Evolutionary conservation across 768 basidiomycete species (phyloP).

Genomic region (Boletus rex-veris): DNA sequence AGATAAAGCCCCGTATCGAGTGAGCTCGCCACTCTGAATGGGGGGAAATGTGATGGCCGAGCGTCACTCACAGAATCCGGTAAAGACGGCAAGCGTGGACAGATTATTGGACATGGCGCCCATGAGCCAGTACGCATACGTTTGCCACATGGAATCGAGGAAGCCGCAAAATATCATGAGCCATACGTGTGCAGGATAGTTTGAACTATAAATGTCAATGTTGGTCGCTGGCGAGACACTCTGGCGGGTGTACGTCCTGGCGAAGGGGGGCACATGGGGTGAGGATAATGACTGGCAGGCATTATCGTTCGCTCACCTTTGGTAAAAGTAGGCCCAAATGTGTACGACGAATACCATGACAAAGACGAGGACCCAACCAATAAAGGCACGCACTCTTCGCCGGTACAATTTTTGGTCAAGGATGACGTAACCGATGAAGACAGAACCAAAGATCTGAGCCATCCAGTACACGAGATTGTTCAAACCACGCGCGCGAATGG

Average conservation of each 20-base stretch:
- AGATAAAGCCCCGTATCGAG: no score
- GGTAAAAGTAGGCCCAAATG: slow-evolving; percentile 77
- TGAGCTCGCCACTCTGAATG: no score
- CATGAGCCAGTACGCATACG: slow-evolving; percentile 79
- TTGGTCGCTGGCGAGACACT: slow-evolving; percentile 36
- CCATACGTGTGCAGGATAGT: slow-evolving; percentile 55
- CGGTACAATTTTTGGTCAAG: slow-evolving; percentile 56
- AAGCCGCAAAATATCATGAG: slow-evolving; percentile 74
- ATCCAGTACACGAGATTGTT: slow-evolving; percentile 82
- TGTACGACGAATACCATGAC: slow-evolving; percentile 66
- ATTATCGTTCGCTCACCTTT: slow-evolving; percentile 45
- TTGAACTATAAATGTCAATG: slow-evolving; percentile 57
- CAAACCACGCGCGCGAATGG: slow-evolving; percentile 73
- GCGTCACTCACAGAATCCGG: slow-evolving; percentile 71
- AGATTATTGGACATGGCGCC: slow-evolving; percentile 85
- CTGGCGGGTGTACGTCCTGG: slow-evolving; percentile 53
- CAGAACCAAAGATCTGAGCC: slow-evolving; percentile 71
- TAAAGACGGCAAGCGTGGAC: slow-evolving; percentile 73
- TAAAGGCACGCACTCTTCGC: slow-evolving; percentile 67
- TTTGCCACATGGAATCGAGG: slow-evolving; percentile 85
- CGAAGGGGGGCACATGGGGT: neutral
- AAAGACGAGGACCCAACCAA: slow-evolving; percentile 65
- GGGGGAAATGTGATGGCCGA: neutral
- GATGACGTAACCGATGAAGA: slow-evolving; percentile 61
- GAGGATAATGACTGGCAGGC: neutral